These are phyloP conservation scores for Gynandropsis gynandra DNA, from an alignment of 345 rosid species.

Conservation along the genomic window DNA sequence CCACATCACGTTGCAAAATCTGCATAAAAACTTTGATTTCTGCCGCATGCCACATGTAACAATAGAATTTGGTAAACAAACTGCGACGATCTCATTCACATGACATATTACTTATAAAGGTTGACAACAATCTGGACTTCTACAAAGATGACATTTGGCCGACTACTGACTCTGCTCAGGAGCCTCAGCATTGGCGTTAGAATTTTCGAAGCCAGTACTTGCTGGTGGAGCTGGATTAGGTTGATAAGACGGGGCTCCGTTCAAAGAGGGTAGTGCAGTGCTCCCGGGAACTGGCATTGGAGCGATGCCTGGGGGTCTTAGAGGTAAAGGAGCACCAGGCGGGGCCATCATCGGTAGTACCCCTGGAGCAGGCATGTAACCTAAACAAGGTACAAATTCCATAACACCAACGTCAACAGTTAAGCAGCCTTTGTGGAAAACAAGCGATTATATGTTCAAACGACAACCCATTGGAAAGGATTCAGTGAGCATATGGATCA, in stretches of 20 bases:
- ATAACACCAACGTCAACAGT: conserved; percentile 1
- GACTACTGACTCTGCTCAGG: conserved; percentile 47
- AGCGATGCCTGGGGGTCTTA: conserved; percentile 49
- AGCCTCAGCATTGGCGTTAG: conserved; percentile 39
- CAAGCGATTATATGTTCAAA: neutral
- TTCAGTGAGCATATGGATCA: neutral
- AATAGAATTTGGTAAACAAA: too few species aligned
- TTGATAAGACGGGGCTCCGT: conserved; percentile 50
- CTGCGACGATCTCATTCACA: too few species aligned
- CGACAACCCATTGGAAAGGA: neutral
- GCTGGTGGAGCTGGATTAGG: conserved; percentile 42
- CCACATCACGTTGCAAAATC: too few species aligned
- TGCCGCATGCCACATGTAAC: too few species aligned
- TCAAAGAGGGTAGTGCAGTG: conserved; percentile 37
- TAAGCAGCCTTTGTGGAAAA: neutral
- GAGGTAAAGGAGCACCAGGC: conserved; percentile 82
- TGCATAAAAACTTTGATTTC: too few species aligned
- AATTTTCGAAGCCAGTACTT: conserved; percentile 50
- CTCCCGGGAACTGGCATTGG: conserved; percentile 54
- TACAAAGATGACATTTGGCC: neutral
- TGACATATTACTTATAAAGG: too few species aligned
- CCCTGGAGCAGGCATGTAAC: conserved; percentile 44
- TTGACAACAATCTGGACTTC: too few species aligned
- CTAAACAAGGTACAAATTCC: conserved; percentile 12
- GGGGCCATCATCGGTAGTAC: conserved; percentile 77